Percentiles rank a stretch among this genome's conserved stretches.
Evolutionary conservation across 805 yeast species (phyloP).

Genomic region (Monosporozyma servazzii): DNA sequence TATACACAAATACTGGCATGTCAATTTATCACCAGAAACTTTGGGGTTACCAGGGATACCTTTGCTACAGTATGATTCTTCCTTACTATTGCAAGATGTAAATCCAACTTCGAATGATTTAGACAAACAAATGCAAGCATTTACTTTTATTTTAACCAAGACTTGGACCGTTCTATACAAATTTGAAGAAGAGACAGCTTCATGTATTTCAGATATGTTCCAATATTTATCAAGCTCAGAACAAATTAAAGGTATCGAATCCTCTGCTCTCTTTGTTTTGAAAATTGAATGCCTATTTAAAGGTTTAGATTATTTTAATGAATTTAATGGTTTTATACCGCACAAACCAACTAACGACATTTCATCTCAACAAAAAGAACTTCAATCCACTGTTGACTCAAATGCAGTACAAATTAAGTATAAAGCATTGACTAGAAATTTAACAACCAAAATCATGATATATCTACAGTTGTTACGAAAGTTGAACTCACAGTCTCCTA

Average conservation of each 20-base stretch:
- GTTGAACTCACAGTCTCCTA: slow-evolving; percentile 30
- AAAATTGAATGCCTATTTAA: slow-evolving; percentile 68
- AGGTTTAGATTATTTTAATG: slow-evolving; percentile 51
- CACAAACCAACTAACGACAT: neutral
- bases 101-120: slow-evolving; percentile 41
- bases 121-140: slow-evolving; percentile 49
- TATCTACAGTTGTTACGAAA: slow-evolving; percentile 78
- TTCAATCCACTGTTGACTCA: neutral
- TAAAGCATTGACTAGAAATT: slow-evolving; percentile 52
- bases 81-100: slow-evolving; percentile 21
- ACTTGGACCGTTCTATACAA: slow-evolving; percentile 85
- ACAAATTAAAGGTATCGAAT: slow-evolving; percentile 53
- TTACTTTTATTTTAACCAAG: slow-evolving; percentile 49
- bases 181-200: slow-evolving; percentile 85
- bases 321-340: slow-evolving; percentile 2
- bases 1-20: slow-evolving; percentile 96
- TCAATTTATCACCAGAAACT: slow-evolving; percentile 54
- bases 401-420: slow-evolving; percentile 1
- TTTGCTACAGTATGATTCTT: slow-evolving; percentile 16
- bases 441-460: slow-evolving; percentile 84
- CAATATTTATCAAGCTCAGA: slow-evolving; percentile 70
- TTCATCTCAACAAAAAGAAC: neutral
- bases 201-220: slow-evolving; percentile 85
- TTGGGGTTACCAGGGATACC: slow-evolving; percentile 38
- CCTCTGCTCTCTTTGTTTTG: slow-evolving; percentile 63